Base-by-base conservation (phyloP, 805 yeast genomes). In the Candida qinlingensis region DNA sequence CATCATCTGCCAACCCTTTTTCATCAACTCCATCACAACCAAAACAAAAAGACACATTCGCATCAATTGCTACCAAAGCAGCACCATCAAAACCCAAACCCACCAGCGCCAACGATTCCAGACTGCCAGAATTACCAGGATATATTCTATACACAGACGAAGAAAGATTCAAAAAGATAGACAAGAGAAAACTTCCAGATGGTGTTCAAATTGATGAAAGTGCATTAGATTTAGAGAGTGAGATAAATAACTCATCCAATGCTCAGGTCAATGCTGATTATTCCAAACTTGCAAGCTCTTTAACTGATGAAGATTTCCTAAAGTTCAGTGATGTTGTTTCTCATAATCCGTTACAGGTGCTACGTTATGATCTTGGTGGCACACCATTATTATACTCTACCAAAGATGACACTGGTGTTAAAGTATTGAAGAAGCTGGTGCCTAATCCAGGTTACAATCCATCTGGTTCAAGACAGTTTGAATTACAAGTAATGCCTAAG, bases 401-500 rank as follows among this genome's bases (percentile, higher is more conserved):
- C 7, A 76, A 72, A 41, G 92, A 82, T 51, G 75, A 73, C 1
- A 71, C 77, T 5, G 76, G 80, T 27, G 65, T 72, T 19, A 68
- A 75, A 41, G 69, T 80, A 11, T 50, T 56, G 6, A 60, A 59
- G 51, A 55, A 62, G 41, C 60, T 66, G 9, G 67, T 87, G 8
- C 89, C 96, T 9, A 58, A 51, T 3, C 86, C 87, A 4, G 75
- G 77, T 2, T 81, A 69, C 55, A 78, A 85, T 51, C 87, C 88
- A 6, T 66, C 81, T 34, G 73, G 83, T 19, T 39, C 52, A 11
- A 74, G 92, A 55, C 77, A 76, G 33, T 86, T 89, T 61, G 99
- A 94, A 66, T 68, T 92, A 49, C 99, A 94, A 63, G 65, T 94
- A 47, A 92, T 92, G 97, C 99, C 99, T 3, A 88, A 88, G 63